Base-by-base conservation (phyloP, 768 basidiomycete genomes). In the Pseudohyphozyma bogoriensis region DNA sequence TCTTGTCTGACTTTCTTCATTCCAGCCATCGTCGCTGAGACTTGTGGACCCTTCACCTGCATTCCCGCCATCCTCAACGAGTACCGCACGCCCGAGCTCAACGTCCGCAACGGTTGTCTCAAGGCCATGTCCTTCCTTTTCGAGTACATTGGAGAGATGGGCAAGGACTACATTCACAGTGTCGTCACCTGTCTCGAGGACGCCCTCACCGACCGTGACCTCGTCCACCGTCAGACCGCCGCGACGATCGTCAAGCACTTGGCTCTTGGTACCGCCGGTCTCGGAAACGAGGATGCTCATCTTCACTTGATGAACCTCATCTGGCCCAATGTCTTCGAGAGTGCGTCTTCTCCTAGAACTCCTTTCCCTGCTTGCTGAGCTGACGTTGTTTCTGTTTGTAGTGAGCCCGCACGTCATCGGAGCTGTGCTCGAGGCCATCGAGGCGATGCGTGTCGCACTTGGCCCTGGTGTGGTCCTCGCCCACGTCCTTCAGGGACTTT, bases 71-170 rank as follows among this genome's bases (percentile, higher is more conserved):
- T 99, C 69, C 80, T 99, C 35, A 96, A 95, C 76, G 95, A 99
- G 72, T 99, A 97, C 74, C 86, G 93, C 54, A 97, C 93, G 7
- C 90, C 92, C 1, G 95, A 99, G 72, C 81, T 99, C 64, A 99
- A 99, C 74, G 95, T 99, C 51, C 87, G 95, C 55, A 99, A 93
- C 4, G 95, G 95, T 62, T 99, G 95, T 81, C 79, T 99, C 65
- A 99, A 97, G 74, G 93, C 95, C 1, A 79, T 99, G 24, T 92
- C 95, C 1, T 99, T 97, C 79, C 89, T 99, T 56, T 99, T 97
- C 72, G 95, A 97, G 79, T 99, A 99, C 71, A 92, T 97, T 66
- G 95, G 95, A 83, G 51, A 95, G 87, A 77, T 96, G 92, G 54
- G 91, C 83, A 77, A 76, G 68, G 95, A 93, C 76, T 99, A 97